These are phyloP conservation scores for Pyrenochaeta sp. DNA, from an alignment of 2,329 filamentous ascomycete species.

Conservation along the genomic window DNA sequence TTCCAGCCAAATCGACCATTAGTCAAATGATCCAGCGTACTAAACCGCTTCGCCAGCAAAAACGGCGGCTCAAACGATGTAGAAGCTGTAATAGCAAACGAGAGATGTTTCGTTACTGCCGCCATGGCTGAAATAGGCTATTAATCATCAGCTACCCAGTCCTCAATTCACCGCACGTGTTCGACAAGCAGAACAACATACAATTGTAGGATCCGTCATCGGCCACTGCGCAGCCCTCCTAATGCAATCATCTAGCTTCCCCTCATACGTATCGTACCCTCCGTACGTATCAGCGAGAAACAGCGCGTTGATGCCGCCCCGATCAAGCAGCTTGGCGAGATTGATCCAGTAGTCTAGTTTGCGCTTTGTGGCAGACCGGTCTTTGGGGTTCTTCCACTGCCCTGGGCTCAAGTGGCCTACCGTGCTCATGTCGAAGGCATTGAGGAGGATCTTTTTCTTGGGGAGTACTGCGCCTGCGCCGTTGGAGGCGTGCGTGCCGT, in stretches of 20 bases:
- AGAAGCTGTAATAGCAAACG: slow-evolving; percentile 69
- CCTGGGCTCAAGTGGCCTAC: slow-evolving; percentile 70
- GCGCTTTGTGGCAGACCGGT: slow-evolving; percentile 68
- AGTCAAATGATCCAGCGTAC: slow-evolving; percentile 68
- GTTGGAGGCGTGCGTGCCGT: slow-evolving; percentile 1
- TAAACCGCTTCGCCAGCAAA: slow-evolving; percentile 67
- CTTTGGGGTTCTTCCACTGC: slow-evolving; percentile 72
- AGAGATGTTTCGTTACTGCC: slow-evolving; percentile 69
- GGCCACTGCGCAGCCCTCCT: slow-evolving; percentile 70
- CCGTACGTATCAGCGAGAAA: slow-evolving; percentile 73
- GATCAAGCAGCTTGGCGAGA: slow-evolving; percentile 67
- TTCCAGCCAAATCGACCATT: slow-evolving; percentile 70
- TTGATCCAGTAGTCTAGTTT: slow-evolving; percentile 70
- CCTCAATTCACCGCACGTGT: not conserved
- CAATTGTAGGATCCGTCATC: slow-evolving; percentile 69
- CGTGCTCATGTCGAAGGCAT: slow-evolving; percentile 72
- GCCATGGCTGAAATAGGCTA: slow-evolving; percentile 66
- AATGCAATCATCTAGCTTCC: slow-evolving; percentile 67
- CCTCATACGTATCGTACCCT: slow-evolving; percentile 69
- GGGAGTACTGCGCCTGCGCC: not conserved
- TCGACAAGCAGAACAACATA: slow-evolving; percentile 39
- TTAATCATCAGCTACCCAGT: slow-evolving; percentile 6
- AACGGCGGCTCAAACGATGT: slow-evolving; percentile 70
- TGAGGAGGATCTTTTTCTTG: slow-evolving; percentile 66
- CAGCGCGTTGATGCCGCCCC: slow-evolving; percentile 68